Conservation (phyloP, 2,329 filamentous ascomycete genomes). For the Scedosporium boydii region DNA sequence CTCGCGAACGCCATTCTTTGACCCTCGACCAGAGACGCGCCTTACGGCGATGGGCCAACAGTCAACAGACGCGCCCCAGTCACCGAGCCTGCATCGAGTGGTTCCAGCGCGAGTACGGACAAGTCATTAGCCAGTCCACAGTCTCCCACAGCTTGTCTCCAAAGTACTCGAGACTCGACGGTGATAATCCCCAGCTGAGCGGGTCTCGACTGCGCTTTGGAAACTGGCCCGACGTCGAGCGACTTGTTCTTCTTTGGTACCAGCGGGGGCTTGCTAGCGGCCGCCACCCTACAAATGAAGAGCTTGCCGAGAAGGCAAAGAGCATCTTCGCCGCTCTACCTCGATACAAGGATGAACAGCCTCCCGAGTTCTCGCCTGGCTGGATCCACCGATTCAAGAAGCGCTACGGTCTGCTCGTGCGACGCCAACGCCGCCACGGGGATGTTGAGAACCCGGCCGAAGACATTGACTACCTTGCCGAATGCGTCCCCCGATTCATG, state of each 20-base stretch:
- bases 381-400: conserved; percentile 60
- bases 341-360: conserved; percentile 49
- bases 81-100: conserved; percentile 56
- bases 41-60: conserved; percentile 49
- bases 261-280: conserved; percentile 41
- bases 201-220: conserved; percentile 52
- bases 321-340: conserved; percentile 47
- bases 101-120: conserved; percentile 49
- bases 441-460: conserved; percentile 39
- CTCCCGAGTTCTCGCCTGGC: conserved; percentile 53
- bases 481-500: conserved; percentile 52
- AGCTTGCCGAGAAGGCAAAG: conserved; percentile 53
- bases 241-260: conserved; percentile 46
- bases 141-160: conserved; percentile 53
- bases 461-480: conserved; percentile 50
- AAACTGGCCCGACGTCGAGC: conserved; percentile 56
- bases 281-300: conserved; percentile 52
- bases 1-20: conserved; percentile 47
- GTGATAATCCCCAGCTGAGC: conserved; percentile 49
- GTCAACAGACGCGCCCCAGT: conserved; percentile 44
- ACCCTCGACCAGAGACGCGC: conserved; percentile 54
- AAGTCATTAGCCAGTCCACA: conserved; percentile 53
- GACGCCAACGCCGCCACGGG: conserved; percentile 44
- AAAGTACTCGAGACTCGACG: conserved; percentile 52
- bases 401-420: conserved; percentile 47